Conservation (phyloP, 2,329 filamentous ascomycete species). For the Pestalotiopsis sp. region DNA sequence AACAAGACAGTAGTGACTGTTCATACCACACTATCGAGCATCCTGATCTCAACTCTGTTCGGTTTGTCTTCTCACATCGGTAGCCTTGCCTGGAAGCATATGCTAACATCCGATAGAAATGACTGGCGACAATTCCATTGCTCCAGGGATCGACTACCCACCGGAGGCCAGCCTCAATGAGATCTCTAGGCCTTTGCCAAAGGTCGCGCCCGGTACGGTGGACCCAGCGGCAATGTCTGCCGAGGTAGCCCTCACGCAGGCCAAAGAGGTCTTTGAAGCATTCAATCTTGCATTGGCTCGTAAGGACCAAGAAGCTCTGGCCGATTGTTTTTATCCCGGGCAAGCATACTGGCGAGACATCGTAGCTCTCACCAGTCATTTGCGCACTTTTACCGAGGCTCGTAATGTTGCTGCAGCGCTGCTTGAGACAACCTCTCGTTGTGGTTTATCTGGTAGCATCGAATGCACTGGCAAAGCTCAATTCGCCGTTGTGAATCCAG, state of each 20-base stretch:
- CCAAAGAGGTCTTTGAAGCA: constrained; percentile 13
- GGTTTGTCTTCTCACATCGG: neutral
- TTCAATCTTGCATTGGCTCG: constrained; percentile 22
- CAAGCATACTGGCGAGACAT: constrained; percentile 38
- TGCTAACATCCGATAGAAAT: neutral
- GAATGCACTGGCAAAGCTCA: constrained; percentile 15
- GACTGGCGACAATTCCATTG: neutral
- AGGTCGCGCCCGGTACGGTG: neutral
- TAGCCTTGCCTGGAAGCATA: neutral
- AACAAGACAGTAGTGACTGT: neutral
- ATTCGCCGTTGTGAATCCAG: constrained; percentile 18
- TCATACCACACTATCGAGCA: neutral
- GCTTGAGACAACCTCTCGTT: constrained; percentile 18
- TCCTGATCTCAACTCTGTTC: neutral
- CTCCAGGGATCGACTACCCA: neutral
- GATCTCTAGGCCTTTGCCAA: neutral
- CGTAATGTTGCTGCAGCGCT: constrained; percentile 25
- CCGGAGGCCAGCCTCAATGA: neutral
- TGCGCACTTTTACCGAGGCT: constrained; percentile 32
- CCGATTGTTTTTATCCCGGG: constrained; percentile 27
- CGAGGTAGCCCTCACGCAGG: constrained; percentile 5
- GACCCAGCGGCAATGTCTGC: neutral
- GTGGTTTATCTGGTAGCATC: constrained; percentile 17
- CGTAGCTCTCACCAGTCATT: constrained; percentile 35
- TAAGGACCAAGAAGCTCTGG: constrained; percentile 22